Base-by-base conservation (phyloP, 192 early-diverging fungal species). In the Entomortierella chlamydospora region DNA sequence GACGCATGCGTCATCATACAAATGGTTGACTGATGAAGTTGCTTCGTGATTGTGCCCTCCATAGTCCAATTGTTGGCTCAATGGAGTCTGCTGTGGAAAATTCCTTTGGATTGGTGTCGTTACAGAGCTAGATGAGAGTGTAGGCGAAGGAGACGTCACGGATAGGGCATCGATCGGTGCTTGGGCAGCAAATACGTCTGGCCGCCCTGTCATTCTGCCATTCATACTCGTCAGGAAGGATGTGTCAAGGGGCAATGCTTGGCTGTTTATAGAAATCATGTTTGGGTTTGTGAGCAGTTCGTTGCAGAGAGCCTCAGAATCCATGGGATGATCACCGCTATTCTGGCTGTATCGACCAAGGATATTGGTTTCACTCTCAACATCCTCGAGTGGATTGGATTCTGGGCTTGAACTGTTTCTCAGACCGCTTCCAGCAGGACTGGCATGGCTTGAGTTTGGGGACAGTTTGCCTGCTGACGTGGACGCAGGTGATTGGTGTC, bases 361-460 rank as follows among this genome's bases (percentile, higher is more conserved):
- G 9, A 25, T 10, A 23, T 34, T 22, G 41, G 45, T 30, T 29
- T 22, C 59, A 33, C 41, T 29, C 9, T 28, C 47, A 1, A 22
- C n/a, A 23, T 72, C 61, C 0, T 62, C 33, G 47, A 49, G 45
- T 7, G 57, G 31, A 47, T 61, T 59, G 11, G 65, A 73, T 25
- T 71, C 66, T 18, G 68, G 73, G 42, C 64, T 71, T 2, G 61
- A 64, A 39, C 60, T 70, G 60, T 67, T 72, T 26, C 55, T 30
- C 28, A 76, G 34, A 30, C 41, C 56, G 25, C 62, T 76, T 29
- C 63, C 25, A 34, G 39, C 41, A 22, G 79, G 71, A 51, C 73
- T 81, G 45, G 62, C 12, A 45, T 81, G 37, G 18, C 28, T 63
- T 2, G 73, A 63, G 7, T 73, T 33, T 18, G 82, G 41, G 2